phyloP scores from a whole-genome alignment of 495 filamentous ascomycete species.

The Penicillium lividum region DNA sequence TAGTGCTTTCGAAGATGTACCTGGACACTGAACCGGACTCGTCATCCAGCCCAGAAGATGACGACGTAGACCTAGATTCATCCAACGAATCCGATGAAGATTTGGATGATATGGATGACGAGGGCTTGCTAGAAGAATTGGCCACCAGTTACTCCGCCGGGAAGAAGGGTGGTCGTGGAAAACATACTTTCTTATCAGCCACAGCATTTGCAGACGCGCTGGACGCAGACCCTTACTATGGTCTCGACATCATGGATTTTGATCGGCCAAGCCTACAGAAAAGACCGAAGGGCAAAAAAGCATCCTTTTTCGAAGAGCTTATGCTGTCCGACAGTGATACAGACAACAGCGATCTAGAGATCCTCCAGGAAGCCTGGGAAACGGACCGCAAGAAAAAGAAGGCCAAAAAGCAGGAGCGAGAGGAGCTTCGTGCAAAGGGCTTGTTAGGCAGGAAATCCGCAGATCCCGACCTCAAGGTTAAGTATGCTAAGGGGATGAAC shows the following conservation, averaged over 20 bases:
- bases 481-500: slow-evolving; percentile 72
- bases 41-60: slow-evolving; percentile 26
- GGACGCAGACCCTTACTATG: slow-evolving; percentile 63
- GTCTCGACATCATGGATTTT: slow-evolving; percentile 83
- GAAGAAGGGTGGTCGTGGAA: slow-evolving; percentile 17
- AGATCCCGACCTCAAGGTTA: slow-evolving; percentile 66
- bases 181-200: slow-evolving; percentile 57
- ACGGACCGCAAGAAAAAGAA: slow-evolving; percentile 83
- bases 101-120: slow-evolving; percentile 15
- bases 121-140: slow-evolving; percentile 24
- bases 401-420: slow-evolving; percentile 72
- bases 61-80: slow-evolving; percentile 12
- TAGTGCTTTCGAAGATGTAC: slow-evolving; percentile 21
- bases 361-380: slow-evolving; percentile 62
- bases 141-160: slow-evolving; percentile 12
- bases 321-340: slow-evolving; percentile 76
- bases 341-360: slow-evolving; percentile 74
- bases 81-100: slow-evolving; percentile 11
- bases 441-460: slow-evolving; percentile 67
- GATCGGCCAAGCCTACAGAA: slow-evolving; percentile 60
- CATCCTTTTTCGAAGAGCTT: slow-evolving; percentile 40
- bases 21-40: slow-evolving; percentile 16
- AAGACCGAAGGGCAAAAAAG: slow-evolving; percentile 57
- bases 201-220: slow-evolving; percentile 65
- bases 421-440: slow-evolving; percentile 75